Conservation (phyloP, 2,329 filamentous ascomycete genomes). For the Didymella exigua region DNA sequence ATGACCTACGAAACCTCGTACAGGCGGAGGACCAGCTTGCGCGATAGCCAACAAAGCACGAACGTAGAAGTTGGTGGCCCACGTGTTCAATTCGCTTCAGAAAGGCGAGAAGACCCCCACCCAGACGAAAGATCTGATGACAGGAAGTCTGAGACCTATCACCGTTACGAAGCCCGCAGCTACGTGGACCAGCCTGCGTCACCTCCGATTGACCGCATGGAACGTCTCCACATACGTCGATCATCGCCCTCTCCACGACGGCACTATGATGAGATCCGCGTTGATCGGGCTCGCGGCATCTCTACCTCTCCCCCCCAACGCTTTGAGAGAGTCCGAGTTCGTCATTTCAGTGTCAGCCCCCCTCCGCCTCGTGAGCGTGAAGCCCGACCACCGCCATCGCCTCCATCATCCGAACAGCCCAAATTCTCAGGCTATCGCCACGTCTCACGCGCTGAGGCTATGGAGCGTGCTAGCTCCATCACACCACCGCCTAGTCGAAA, state of each 20-base stretch:
- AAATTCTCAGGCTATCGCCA: slow-evolving; percentile 22
- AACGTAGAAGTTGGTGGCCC: slow-evolving; percentile 38
- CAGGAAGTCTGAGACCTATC: slow-evolving; percentile 20
- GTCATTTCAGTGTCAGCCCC: slow-evolving; percentile 20
- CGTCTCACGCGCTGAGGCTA: slow-evolving; percentile 12
- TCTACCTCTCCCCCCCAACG: slow-evolving; percentile 21
- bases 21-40: slow-evolving; percentile 22
- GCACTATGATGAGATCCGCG: slow-evolving; percentile 24
- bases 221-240: slow-evolving; percentile 26
- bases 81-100: slow-evolving; percentile 38
- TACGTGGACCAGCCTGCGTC: slow-evolving; percentile 19
- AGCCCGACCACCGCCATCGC: slow-evolving; percentile 5
- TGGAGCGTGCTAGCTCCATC: slow-evolving; percentile 13
- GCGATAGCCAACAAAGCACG: slow-evolving; percentile 35
- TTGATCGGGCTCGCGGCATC: slow-evolving; percentile 25
- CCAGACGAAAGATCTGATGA: slow-evolving; percentile 8
- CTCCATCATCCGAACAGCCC: slow-evolving; percentile 10
- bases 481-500: slow-evolving; percentile 17
- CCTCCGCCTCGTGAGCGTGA: slow-evolving; percentile 8
- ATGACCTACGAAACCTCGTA: slow-evolving; percentile 26
- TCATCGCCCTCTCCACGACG: slow-evolving; percentile 17
- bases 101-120: slow-evolving; percentile 12
- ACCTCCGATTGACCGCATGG: slow-evolving; percentile 24
- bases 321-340: slow-evolving; percentile 21
- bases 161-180: slow-evolving; percentile 19